Conservation (phyloP, 2,329 filamentous ascomycete species). For the Claviceps pazoutovae region DNA sequence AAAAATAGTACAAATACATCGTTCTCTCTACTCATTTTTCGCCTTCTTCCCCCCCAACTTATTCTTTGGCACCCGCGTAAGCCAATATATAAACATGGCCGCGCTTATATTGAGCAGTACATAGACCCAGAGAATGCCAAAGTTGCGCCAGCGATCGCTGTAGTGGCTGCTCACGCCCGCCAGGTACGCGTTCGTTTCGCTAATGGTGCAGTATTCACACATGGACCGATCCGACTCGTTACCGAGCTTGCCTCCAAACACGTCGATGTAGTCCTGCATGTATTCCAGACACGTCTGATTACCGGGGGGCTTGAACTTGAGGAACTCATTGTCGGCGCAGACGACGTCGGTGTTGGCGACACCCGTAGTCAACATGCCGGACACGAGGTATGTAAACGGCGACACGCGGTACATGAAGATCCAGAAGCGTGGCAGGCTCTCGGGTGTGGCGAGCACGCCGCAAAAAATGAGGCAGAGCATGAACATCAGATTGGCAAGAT, state of each 20-base stretch:
- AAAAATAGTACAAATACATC: no score
- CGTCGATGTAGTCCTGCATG: slow-evolving; percentile 33
- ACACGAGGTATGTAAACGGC: slow-evolving; percentile 70
- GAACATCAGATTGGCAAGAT: slow-evolving; percentile 64
- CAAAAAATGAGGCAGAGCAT: slow-evolving; percentile 62
- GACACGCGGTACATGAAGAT: slow-evolving; percentile 68
- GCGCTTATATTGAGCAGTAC: slow-evolving; percentile 44
- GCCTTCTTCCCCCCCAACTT: slow-evolving; percentile 21
- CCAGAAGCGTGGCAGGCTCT: slow-evolving; percentile 59
- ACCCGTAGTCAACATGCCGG: slow-evolving; percentile 55
- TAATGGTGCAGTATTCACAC: slow-evolving; percentile 43
- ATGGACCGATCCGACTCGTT: slow-evolving; percentile 30
- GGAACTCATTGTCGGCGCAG: slow-evolving; percentile 57
- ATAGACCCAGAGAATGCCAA: slow-evolving; percentile 48
- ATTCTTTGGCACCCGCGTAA: slow-evolving; percentile 36
- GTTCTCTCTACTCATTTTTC: slow-evolving; percentile 9
- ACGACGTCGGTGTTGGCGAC: slow-evolving; percentile 51
- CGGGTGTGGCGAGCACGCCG: slow-evolving; percentile 53
- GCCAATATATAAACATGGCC: slow-evolving; percentile 42
- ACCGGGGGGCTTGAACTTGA: slow-evolving; percentile 47
- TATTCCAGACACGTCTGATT: slow-evolving; percentile 48
- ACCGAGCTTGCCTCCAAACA: slow-evolving; percentile 38
- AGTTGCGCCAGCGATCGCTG: slow-evolving; percentile 51
- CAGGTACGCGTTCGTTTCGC: slow-evolving; percentile 38
- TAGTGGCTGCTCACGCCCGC: slow-evolving; percentile 36